Evolutionary conservation across 2,329 filamentous ascomycete genomes (phyloP).

Genomic region (Ophiostoma sp.): DNA sequence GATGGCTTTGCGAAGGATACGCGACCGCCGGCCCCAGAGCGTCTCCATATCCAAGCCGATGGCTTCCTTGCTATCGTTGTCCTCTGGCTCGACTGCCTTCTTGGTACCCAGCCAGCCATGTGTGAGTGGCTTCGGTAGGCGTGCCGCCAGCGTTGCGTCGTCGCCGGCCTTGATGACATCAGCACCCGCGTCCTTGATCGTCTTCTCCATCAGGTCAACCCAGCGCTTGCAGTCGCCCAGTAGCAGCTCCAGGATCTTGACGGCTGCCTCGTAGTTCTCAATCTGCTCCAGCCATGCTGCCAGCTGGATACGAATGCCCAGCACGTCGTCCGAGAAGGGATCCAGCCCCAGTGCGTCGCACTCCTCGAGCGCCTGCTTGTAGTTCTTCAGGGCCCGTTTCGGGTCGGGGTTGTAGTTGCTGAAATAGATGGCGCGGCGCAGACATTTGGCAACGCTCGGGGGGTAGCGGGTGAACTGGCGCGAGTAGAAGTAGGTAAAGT

Average conservation of each 20-base stretch:
- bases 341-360: constrained; percentile 73
- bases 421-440: constrained; percentile 83
- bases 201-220: constrained; percentile 50
- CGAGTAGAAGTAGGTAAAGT: constrained; percentile 52
- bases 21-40: constrained; percentile 54
- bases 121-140: constrained; percentile 17
- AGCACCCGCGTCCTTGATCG: constrained; percentile 30
- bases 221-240: constrained; percentile 61
- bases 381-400: constrained; percentile 73
- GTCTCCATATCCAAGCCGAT: constrained; percentile 37
- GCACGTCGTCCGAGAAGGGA: constrained; percentile 82
- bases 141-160: constrained; percentile 13
- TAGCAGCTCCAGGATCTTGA: constrained; percentile 73
- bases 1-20: constrained; percentile 67
- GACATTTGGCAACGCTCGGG: constrained; percentile 65
- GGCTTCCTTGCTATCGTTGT: constrained; percentile 16
- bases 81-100: background rate
- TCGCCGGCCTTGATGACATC: constrained; percentile 28
- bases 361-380: constrained; percentile 69
- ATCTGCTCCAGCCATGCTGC: constrained; percentile 74
- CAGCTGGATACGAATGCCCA: constrained; percentile 81
- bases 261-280: constrained; percentile 61
- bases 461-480: constrained; percentile 56
- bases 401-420: constrained; percentile 71
- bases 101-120: constrained; percentile 6